phyloP scores from a whole-genome alignment of 2,329 filamentous ascomycete genomes.

The Chaetomiaceae sp. region DNA sequence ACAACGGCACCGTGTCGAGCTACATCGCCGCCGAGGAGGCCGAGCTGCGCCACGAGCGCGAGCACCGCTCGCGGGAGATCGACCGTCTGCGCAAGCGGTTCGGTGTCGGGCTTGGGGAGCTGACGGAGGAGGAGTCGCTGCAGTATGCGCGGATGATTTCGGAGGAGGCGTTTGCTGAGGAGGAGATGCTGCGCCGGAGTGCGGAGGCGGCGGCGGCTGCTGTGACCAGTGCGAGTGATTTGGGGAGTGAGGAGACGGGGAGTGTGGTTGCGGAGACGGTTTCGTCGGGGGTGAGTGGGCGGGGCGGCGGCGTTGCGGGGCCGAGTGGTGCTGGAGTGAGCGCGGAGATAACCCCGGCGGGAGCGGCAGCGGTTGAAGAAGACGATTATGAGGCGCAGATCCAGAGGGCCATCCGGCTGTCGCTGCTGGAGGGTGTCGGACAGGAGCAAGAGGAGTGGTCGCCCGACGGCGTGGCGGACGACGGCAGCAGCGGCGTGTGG shows the following conservation, averaged over 20 bases:
- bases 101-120: slow-evolving; percentile 68
- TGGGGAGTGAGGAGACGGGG: slow-evolving; percentile 30
- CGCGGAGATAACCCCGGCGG: slow-evolving; percentile 27
- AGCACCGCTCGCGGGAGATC: slow-evolving; percentile 61
- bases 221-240: slow-evolving; percentile 43
- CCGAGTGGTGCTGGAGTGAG: slow-evolving; percentile 11
- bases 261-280: slow-evolving; percentile 36
- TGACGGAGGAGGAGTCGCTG: slow-evolving; percentile 62
- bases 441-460: slow-evolving; percentile 34
- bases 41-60: slow-evolving; percentile 71
- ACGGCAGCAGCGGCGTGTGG: neutral
- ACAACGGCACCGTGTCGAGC: slow-evolving; percentile 66
- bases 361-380: slow-evolving; percentile 49
- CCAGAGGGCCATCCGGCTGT: slow-evolving; percentile 58
- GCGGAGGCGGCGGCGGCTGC: too few species aligned
- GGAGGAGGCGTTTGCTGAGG: slow-evolving; percentile 52
- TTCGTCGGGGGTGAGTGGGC: slow-evolving; percentile 52
- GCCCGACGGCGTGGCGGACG: neutral
- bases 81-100: slow-evolving; percentile 73
- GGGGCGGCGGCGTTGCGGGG: slow-evolving; percentile 34
- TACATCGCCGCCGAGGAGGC: slow-evolving; percentile 84
- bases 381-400: slow-evolving; percentile 58
- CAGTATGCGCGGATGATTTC: slow-evolving; percentile 63
- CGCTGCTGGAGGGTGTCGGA: slow-evolving; percentile 52
- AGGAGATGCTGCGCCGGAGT: slow-evolving; percentile 52